A percentile compares a stretch with the other conserved stretches of the same genome.
Conservation (phyloP, 768 basidiomycete genomes). For the Stropharia rugosoannulata region DNA sequence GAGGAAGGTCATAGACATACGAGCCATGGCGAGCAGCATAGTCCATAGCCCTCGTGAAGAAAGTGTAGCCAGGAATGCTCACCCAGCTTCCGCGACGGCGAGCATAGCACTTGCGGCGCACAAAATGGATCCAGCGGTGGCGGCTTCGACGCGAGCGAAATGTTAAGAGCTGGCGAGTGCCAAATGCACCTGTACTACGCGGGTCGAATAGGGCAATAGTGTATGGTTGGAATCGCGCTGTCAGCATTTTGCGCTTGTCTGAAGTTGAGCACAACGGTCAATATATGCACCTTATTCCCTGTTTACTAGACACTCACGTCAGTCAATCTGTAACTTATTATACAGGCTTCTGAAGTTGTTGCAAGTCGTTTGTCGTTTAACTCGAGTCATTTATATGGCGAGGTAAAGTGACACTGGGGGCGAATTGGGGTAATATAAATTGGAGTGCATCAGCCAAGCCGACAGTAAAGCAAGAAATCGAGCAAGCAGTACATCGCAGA, state of each 20-base stretch:
- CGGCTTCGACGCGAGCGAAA: neutral
- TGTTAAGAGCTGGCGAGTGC: neutral
- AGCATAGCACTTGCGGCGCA: constrained; percentile 1
- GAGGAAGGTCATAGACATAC: neutral
- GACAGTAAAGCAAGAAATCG: too few species aligned
- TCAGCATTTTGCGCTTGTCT: neutral
- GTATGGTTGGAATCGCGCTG: constrained; percentile 4
- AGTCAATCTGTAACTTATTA: too few species aligned
- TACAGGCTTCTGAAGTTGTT: too few species aligned
- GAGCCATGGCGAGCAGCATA: neutral
- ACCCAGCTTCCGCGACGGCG: constrained; percentile 3
- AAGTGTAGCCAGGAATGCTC: neutral
- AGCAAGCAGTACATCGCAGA: too few species aligned
- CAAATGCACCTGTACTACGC: neutral
- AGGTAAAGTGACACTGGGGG: too few species aligned
- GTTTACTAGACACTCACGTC: too few species aligned
- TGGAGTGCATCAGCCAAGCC: too few species aligned
- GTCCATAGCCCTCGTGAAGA: neutral
- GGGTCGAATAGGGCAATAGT: neutral
- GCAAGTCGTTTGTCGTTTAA: too few species aligned
- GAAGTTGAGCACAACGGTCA: too few species aligned
- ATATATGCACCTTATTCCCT: too few species aligned
- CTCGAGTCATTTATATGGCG: too few species aligned
- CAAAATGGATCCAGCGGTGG: neutral
- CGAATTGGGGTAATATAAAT: too few species aligned